Percentiles rank a stretch among this genome's conserved stretches.
These are phyloP conservation scores for Ophiostoma fasciatum DNA, from an alignment of 2,329 filamentous ascomycete species.

Conservation along the genomic window DNA sequence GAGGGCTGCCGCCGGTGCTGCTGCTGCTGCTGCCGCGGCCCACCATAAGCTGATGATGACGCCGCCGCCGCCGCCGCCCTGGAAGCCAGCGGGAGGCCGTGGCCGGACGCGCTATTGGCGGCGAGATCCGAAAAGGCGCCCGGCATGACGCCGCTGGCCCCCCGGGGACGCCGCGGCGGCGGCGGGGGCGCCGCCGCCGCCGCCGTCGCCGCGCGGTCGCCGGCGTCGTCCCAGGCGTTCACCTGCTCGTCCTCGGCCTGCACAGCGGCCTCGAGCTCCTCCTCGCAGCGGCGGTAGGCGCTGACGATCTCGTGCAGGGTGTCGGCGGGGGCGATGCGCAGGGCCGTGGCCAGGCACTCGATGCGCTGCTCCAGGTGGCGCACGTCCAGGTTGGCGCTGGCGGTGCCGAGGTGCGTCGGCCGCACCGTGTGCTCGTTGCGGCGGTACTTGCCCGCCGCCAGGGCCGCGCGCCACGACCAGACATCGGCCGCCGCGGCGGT, in stretches of 20 bases:
- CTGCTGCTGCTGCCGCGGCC: not conserved
- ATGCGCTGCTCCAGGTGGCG: slow-evolving; percentile 67
- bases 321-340: slow-evolving; percentile 55
- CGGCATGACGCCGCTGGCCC: slow-evolving; percentile 23
- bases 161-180: not conserved
- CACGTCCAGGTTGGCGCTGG: slow-evolving; percentile 45
- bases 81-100: slow-evolving; percentile 4
- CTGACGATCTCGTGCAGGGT: slow-evolving; percentile 62
- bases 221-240: slow-evolving; percentile 53
- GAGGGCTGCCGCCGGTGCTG: slow-evolving; percentile 13
- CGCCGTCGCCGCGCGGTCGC: slow-evolving; percentile 33
- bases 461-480: slow-evolving; percentile 64
- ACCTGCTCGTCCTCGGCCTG: slow-evolving; percentile 54
- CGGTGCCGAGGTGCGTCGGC: slow-evolving; percentile 45
- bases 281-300: slow-evolving; percentile 62
- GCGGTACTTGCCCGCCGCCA: slow-evolving; percentile 63
- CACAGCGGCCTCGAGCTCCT: slow-evolving; percentile 54
- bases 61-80: slow-evolving; percentile 5
- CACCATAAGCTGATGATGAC: slow-evolving; percentile 14
- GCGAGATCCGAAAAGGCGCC: slow-evolving; percentile 31
- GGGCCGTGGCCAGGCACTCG: slow-evolving; percentile 61
- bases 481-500: slow-evolving; percentile 31
- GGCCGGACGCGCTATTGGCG: not conserved
- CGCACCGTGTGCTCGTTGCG: slow-evolving; percentile 36
- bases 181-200: not conserved